Evolutionary conservation across 2,329 filamentous ascomycete species (phyloP).

Genomic region (Fusarium humuli): DNA sequence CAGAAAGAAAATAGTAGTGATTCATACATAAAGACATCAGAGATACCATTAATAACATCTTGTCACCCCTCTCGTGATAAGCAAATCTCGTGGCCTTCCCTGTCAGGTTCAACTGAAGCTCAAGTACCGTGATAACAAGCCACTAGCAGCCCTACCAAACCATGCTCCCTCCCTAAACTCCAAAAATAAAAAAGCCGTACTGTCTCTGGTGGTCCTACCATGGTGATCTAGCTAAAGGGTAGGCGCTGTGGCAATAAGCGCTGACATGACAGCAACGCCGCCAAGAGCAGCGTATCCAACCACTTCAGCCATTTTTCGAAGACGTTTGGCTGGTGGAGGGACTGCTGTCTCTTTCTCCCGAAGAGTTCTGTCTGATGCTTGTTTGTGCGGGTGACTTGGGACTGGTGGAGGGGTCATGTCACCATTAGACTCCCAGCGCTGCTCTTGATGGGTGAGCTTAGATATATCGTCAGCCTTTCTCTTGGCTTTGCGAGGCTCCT

Average conservation of each 20-base stretch:
- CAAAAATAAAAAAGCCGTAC: conserved; percentile 13
- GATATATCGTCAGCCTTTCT: conserved; percentile 49
- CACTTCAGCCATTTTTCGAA: conserved; percentile 52
- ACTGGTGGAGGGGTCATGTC: background rate
- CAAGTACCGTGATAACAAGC: background rate
- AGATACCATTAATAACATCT: conserved; percentile 2
- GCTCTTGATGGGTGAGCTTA: conserved; percentile 29
- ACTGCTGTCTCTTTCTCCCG: background rate
- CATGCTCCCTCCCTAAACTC: conserved; percentile 30
- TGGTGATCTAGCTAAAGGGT: conserved; percentile 29
- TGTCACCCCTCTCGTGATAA: background rate
- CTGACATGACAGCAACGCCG: conserved; percentile 55
- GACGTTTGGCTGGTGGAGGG: conserved; percentile 46
- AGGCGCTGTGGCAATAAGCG: conserved; percentile 55
- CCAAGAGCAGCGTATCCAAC: conserved; percentile 54
- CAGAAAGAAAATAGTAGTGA: conserved; percentile 1
- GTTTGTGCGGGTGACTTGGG: background rate
- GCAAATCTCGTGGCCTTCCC: background rate
- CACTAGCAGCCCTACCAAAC: background rate
- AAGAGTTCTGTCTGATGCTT: background rate
- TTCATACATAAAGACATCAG: conserved; percentile 4
- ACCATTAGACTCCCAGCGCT: background rate
- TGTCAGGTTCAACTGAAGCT: background rate
- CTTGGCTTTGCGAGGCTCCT: conserved; percentile 30
- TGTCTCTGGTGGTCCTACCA: background rate